Base-by-base conservation (phyloP, 2,329 filamentous ascomycete species). In the Scedosporium dehoogii region DNA sequence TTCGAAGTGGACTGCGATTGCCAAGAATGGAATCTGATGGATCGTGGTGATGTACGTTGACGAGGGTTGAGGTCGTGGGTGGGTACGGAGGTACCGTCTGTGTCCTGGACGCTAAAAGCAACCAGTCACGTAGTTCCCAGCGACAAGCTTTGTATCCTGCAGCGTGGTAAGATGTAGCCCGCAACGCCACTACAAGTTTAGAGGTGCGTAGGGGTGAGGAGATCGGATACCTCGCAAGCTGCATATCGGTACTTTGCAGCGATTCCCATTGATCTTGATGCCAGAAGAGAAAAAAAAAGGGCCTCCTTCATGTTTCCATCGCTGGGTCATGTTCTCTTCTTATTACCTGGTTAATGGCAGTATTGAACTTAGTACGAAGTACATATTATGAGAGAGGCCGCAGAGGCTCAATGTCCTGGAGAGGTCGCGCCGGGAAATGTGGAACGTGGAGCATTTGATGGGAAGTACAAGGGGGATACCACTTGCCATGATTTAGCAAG, bases 51-150 rank as follows among this genome's bases (percentile, higher is more conserved):
- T 51, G 25, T 44, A 44, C 21, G 38, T 41, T 38, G 53, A 23
- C 21, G 55, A 58, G 55, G 55, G 55, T 58, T 58, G 59, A 61
- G 59, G 59, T 61, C 48, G 46, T 44, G 48, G 59, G 59, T 61
- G 59, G 59, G 59, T 61, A 61, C 59, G 48, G 27, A 56, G 46
- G 59, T 56, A 60, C 59, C 58, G 59, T 60, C 44, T 44, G 59
- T 60, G 59, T 60, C 42, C 44, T 53, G 23, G 51, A 55, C 51
- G 51, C 51, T 55, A 55, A 55, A 55, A 27, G 23, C 51, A 55
- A 48, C 59, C 25, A 48, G 44, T 33, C 44, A 23, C 18, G 23
- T 46, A 59, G 38, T 25, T 44, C 58, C 38, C 58, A 46, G 38
- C 25, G 38, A 29, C 58, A 60, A 41, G 44, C 59, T 60, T 33